Evolutionary conservation across 495 filamentous ascomycete species (phyloP).

Genomic region (Rhypophila decipiens): DNA sequence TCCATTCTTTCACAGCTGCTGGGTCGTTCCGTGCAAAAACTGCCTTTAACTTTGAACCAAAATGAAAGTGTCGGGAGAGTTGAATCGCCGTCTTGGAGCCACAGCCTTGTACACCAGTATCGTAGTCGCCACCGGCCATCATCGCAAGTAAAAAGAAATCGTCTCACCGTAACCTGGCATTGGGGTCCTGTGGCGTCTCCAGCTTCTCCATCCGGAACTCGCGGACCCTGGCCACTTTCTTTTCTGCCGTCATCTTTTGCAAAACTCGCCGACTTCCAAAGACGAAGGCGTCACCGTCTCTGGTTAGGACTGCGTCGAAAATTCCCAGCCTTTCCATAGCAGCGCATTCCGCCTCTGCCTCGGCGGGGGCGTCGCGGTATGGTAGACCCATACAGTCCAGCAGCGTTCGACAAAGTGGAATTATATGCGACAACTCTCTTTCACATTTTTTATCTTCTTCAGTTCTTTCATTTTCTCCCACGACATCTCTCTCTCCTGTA

Average conservation of each 20-base stretch:
- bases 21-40: background rate
- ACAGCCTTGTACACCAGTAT: background rate
- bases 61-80: background rate
- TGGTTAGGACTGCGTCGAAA: background rate
- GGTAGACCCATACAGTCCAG: background rate
- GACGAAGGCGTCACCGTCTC: constrained; percentile 4
- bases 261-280: background rate
- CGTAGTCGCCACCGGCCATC: background rate
- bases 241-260: background rate
- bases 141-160: background rate
- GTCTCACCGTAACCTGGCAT: background rate
- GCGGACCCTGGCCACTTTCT: background rate
- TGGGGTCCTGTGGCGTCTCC: too few relatives aligned
- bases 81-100: background rate
- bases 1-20: background rate
- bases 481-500: background rate
- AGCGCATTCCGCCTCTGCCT: constrained; percentile 2
- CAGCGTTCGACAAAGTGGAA: background rate
- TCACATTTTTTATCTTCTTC: background rate
- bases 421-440: background rate
- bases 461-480: background rate
- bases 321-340: background rate
- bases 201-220: background rate
- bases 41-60: background rate
- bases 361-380: background rate